Base-by-base conservation (phyloP, 129 eudicot genomes). In the Erigeron canadensis region DNA sequence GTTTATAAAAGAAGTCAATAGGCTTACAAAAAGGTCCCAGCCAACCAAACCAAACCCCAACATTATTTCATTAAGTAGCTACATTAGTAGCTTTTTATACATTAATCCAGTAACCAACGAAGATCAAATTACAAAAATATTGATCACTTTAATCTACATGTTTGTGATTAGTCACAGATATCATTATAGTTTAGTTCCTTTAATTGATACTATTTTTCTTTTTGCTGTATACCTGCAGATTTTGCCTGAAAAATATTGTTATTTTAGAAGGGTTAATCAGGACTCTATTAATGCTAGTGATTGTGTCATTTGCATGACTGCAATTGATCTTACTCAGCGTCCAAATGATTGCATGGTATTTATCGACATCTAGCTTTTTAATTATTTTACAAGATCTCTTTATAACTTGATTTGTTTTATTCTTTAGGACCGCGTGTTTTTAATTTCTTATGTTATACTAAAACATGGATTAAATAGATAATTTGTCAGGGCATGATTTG, bases 291-390 rank as follows among this genome's bases (percentile, higher is more conserved):
- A 82, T 61, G 82, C 87, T 48, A 77, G 84, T 1, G 98, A 94
- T 65, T 94, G 98, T 69, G 98, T 94, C 77, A 94, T 94, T 75
- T 94, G 98, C 84, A 94, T 94, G 98, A 87, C 96, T 62, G 66
- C 96, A 65, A 89, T 94, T 73, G 96, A 94, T 74, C 80, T 83
- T 76, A 74, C 88, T 73, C 91, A 85, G 55, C 84, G 81, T 57
- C 72, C 93, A 58, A 84, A 81, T 67, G 90, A 94, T 70, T 89
- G 97, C 95, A 94, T 94, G 98, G 98, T 94, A 85, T 57, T 63
- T 45, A 22, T 7, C 18, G 56, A 23, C 5, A 18, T 73, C 63
- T 8, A 38, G 37, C 56, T 28, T 22, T 68, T 38, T 59, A 15
- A 18, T 45, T 77, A n/a, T 21, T 13, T 62, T 38, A 21, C 12